Conservation (phyloP, 2,329 filamentous ascomycete species). For the Colletotrichum euphorbiae region DNA sequence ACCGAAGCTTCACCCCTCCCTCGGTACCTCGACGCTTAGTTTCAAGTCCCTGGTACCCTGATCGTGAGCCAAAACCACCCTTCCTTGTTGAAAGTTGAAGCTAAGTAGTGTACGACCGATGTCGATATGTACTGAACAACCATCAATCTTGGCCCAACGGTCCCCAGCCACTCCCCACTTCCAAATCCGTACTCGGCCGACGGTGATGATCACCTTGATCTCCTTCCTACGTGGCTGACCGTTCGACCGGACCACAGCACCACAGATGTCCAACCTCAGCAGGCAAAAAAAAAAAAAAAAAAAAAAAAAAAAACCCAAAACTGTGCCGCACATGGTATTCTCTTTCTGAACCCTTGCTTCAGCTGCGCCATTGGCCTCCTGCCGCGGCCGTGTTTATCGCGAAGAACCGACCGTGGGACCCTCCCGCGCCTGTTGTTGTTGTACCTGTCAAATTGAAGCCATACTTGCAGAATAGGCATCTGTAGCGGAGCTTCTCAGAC, state of each 20-base stretch:
- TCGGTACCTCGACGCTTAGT: conserved; percentile 11
- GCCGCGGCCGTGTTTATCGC: conserved; percentile 6
- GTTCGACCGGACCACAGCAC: conserved; percentile 12
- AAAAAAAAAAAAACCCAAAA: conserved; percentile 16
- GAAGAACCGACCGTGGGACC: not conserved
- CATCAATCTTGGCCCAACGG: conserved; percentile 14
- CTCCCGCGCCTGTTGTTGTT: not conserved
- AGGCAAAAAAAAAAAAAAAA: too few species aligned
- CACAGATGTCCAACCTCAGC: conserved; percentile 8
- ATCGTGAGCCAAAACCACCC: conserved; percentile 21
- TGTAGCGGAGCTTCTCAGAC: conserved; percentile 18
- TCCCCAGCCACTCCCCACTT: conserved; percentile 31
- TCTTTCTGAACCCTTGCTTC: conserved; percentile 7
- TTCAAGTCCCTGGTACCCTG: conserved; percentile 21
- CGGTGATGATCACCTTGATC: conserved; percentile 12
- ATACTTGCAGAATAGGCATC: conserved; percentile 4
- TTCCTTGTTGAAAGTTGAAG: conserved; percentile 22
- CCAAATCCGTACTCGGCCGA: conserved; percentile 31
- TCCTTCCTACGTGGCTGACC: conserved; percentile 14
- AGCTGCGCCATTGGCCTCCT: conserved; percentile 30
- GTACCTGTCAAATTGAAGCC: not conserved
- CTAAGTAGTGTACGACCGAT: conserved; percentile 24
- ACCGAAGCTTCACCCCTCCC: conserved; percentile 18
- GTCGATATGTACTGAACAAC: conserved; percentile 22
- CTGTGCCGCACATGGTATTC: conserved; percentile 5